These are phyloP conservation scores for Heritiera fomes DNA, from an alignment of 345 rosid genomes.

Conservation along the genomic window DNA sequence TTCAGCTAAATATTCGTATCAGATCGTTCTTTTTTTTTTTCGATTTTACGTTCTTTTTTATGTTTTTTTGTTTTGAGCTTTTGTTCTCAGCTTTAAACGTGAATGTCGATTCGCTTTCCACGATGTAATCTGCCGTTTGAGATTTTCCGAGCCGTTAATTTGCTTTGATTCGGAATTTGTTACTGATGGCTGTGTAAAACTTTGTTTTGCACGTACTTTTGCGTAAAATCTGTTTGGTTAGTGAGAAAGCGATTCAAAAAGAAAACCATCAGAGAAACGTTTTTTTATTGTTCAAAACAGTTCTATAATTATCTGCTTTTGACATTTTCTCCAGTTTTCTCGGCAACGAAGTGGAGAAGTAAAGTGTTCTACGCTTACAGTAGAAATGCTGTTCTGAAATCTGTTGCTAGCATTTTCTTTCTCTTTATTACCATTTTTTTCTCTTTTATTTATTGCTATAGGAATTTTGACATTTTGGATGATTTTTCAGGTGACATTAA, in stretches of 20 bases:
- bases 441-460: not conserved
- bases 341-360: not conserved
- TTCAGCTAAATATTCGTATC: not conserved
- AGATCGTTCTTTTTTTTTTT: not conserved
- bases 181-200: not conserved
- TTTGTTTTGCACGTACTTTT: not conserved
- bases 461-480: not conserved
- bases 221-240: slow-evolving; percentile 20
- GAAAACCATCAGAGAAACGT: slow-evolving; percentile 4
- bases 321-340: slow-evolving; percentile 23
- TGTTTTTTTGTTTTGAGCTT: slow-evolving; percentile 9
- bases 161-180: not conserved
- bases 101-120: slow-evolving; percentile 21
- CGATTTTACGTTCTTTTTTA: not conserved
- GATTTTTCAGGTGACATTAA: slow-evolving; percentile 7
- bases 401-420: slow-evolving; percentile 8
- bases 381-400: not conserved
- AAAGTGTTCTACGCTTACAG: not conserved
- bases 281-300: not conserved
- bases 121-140: slow-evolving; percentile 14
- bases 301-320: not conserved
- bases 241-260: slow-evolving; percentile 21
- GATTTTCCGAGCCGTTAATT: not conserved
- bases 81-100: slow-evolving; percentile 14
- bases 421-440: not conserved